Conservation (phyloP, 257 asterid genomes). For the Voacanga thouarsii region DNA sequence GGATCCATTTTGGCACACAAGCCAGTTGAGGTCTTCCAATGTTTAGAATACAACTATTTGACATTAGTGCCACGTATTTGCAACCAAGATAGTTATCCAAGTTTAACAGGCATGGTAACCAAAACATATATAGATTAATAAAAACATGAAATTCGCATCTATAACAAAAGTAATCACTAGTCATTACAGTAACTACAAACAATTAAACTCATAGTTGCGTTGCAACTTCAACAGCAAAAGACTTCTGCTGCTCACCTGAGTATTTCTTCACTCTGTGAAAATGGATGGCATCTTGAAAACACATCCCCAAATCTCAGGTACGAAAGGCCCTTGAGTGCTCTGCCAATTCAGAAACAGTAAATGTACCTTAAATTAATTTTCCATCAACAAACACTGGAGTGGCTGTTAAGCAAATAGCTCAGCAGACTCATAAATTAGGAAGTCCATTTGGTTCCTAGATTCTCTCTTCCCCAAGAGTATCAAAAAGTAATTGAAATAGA, state of each 20-base stretch:
- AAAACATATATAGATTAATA: not conserved
- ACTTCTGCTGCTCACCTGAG: conserved; percentile 49
- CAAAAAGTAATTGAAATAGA: not conserved
- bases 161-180: not conserved
- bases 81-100: not conserved
- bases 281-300: conserved; percentile 80
- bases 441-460: not conserved
- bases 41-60: not conserved
- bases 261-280: conserved; percentile 73
- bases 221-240: not conserved
- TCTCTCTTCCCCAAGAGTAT: not conserved
- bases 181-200: not conserved
- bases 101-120: not conserved
- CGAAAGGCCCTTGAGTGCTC: conserved; percentile 84
- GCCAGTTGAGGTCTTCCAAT: not conserved
- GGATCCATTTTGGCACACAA: not conserved
- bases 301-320: conserved; percentile 89
- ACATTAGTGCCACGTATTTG: not conserved
- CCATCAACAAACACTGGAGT: not conserved
- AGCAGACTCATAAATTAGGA: not conserved
- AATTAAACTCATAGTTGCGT: not conserved
- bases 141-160: not conserved
- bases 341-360: conserved; percentile 36
- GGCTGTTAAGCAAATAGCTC: not conserved
- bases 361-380: conserved; percentile 14